phyloP scores from a whole-genome alignment of 345 rosid species.

The Dipteronia dyeriana region DNA sequence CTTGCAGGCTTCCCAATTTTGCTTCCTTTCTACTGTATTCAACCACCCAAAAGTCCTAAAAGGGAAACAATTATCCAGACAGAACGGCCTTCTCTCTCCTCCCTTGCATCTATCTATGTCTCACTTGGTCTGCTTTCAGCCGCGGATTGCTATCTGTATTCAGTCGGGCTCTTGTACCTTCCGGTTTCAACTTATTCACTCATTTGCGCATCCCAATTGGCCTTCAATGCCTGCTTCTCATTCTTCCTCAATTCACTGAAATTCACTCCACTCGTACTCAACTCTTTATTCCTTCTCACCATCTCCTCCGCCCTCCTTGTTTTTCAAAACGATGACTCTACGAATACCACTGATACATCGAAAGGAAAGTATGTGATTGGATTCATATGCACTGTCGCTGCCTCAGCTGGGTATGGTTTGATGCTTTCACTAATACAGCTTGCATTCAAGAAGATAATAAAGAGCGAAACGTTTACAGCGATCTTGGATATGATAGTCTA shows the following conservation, averaged over 20 bases:
- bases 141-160: slow-evolving; percentile 21
- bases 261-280: slow-evolving; percentile 39
- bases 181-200: slow-evolving; percentile 44
- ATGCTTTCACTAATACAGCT: slow-evolving; percentile 46
- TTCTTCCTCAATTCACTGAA: slow-evolving; percentile 42
- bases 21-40: slow-evolving; percentile 34
- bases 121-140: slow-evolving; percentile 42
- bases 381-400: slow-evolving; percentile 41
- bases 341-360: slow-evolving; percentile 8
- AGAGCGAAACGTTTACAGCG: slow-evolving; percentile 25
- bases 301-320: slow-evolving; percentile 47
- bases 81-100: slow-evolving; percentile 19
- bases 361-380: slow-evolving; percentile 30
- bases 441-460: slow-evolving; percentile 33
- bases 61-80: slow-evolving; percentile 2
- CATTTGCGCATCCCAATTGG: slow-evolving; percentile 37
- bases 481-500: slow-evolving; percentile 38
- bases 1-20: slow-evolving; percentile 42
- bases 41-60: slow-evolving; percentile 17
- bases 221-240: slow-evolving; percentile 55
- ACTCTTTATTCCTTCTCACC: slow-evolving; percentile 40
- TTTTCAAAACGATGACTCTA: slow-evolving; percentile 22
- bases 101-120: slow-evolving; percentile 33
- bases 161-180: slow-evolving; percentile 39
- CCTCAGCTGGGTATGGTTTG: slow-evolving; percentile 51